These are phyloP conservation scores for Penicillium verrucosum DNA, from an alignment of 2,329 filamentous ascomycete genomes.

Conservation along the genomic window DNA sequence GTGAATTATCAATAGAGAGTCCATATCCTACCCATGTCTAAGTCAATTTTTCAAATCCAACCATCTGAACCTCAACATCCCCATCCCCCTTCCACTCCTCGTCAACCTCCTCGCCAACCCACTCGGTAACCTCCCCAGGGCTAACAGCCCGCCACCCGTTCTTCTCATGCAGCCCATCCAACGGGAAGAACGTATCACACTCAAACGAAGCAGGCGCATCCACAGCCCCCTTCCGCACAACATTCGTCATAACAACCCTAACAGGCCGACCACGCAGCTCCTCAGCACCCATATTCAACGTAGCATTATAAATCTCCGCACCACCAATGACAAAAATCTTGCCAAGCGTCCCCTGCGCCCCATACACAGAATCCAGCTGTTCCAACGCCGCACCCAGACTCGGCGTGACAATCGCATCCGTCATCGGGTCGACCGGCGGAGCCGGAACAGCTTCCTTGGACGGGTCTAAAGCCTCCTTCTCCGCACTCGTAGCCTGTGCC, in stretches of 20 bases:
- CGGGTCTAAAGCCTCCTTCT: background rate
- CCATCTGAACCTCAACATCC: conserved; percentile 49
- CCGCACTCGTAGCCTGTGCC: background rate
- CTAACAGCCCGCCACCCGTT: conserved; percentile 35
- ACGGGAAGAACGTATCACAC: conserved; percentile 50
- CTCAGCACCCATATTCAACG: conserved; percentile 47
- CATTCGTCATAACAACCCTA: conserved; percentile 43
- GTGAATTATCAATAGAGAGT: background rate
- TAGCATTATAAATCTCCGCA: conserved; percentile 74
- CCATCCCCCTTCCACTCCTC: conserved; percentile 48
- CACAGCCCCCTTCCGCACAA: conserved; percentile 27
- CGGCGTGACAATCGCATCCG: conserved; percentile 50
- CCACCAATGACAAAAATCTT: conserved; percentile 87
- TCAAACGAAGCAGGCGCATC: conserved; percentile 37
- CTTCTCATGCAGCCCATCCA: conserved; percentile 32
- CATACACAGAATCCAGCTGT: conserved; percentile 31
- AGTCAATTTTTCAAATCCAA: conserved; percentile 42
- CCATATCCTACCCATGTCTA: background rate
- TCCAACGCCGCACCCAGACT: conserved; percentile 59
- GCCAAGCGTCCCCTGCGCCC: conserved; percentile 39
- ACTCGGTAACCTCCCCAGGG: conserved; percentile 35
- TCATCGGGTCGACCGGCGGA: conserved; percentile 17
- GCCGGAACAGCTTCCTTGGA: background rate
- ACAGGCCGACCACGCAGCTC: conserved; percentile 17
- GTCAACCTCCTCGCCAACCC: conserved; percentile 43